Evolutionary conservation across 163 green algal species (phyloP).

Genomic region (Chlorella variabilis): DNA sequence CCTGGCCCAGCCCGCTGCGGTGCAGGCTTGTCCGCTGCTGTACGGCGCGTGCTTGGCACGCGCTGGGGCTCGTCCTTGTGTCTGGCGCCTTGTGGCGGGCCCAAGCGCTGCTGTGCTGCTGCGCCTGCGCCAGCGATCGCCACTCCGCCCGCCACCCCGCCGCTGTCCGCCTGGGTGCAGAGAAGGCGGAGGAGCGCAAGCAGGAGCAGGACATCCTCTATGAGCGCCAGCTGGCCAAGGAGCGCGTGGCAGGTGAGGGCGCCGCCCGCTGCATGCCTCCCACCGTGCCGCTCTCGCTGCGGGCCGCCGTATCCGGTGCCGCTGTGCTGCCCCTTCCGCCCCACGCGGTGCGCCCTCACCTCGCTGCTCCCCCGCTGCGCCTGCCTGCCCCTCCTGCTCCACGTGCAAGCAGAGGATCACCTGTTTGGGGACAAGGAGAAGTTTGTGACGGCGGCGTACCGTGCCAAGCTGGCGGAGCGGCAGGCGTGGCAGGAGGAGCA

Average conservation of each 20-base stretch:
- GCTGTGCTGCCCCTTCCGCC: no score
- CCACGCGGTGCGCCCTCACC: no score
- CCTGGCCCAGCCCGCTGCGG: no score
- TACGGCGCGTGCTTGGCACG: background rate
- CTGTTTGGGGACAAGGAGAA: slow-evolving; percentile 93
- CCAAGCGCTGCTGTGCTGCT: background rate
- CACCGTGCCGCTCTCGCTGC: no score
- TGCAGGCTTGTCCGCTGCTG: background rate
- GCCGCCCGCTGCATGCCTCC: no score
- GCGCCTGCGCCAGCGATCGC: no score
- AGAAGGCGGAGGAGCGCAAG: slow-evolving; percentile 85
- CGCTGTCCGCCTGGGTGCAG: no score
- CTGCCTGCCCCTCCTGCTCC: background rate
- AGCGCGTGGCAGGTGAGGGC: slow-evolving; percentile 54
- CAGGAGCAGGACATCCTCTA: slow-evolving; percentile 83
- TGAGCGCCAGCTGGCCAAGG: slow-evolving; percentile 69
- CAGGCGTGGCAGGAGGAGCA: slow-evolving; percentile 86
- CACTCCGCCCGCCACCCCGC: no score
- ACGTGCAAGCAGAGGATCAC: slow-evolving; percentile 77
- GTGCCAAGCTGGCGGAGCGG: slow-evolving; percentile 94
- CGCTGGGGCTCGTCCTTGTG: no score
- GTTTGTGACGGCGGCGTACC: slow-evolving; percentile 96
- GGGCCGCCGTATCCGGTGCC: no score
- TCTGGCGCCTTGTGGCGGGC: no score
- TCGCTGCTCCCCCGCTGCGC: background rate